Percentiles rank a stretch among this genome's conserved stretches.
Conservation (phyloP, 495 filamentous ascomycete genomes). For the Bombardia bombarda region DNA sequence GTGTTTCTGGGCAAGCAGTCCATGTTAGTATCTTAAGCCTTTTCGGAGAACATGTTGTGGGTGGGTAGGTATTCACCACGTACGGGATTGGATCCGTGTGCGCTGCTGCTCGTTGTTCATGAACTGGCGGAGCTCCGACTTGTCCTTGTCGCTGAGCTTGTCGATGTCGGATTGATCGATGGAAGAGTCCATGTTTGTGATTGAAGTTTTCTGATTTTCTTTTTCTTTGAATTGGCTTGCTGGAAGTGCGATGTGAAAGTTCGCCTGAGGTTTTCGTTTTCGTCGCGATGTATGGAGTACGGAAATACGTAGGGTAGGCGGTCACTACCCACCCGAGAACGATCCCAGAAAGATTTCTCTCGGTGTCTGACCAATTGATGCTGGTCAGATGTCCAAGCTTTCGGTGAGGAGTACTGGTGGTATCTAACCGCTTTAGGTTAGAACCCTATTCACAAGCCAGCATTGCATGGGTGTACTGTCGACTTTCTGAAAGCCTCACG, state of each 20-base stretch:
- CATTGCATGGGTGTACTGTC: too few species aligned
- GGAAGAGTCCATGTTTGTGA: constrained; percentile 32
- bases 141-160: constrained; percentile 72
- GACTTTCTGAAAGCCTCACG: too few species aligned
- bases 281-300: not conserved
- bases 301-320: too few species aligned
- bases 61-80: constrained; percentile 29
- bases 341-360: too few species aligned
- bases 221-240: not conserved
- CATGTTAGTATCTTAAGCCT: not conserved
- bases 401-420: too few species aligned
- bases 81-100: constrained; percentile 70
- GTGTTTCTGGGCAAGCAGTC: constrained; percentile 53
- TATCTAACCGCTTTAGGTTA: too few species aligned
- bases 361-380: too few species aligned
- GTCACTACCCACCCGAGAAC: too few species aligned
- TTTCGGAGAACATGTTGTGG: too few species aligned
- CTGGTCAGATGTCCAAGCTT: too few species aligned
- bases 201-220: not conserved
- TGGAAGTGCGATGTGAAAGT: not conserved
- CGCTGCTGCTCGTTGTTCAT: constrained; percentile 76
- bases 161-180: constrained; percentile 48
- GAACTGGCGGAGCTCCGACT: constrained; percentile 77
- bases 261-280: not conserved
- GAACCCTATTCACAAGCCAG: too few species aligned